phyloP scores from a whole-genome alignment of 495 filamentous ascomycete genomes.

The Penicillium paxilli region DNA sequence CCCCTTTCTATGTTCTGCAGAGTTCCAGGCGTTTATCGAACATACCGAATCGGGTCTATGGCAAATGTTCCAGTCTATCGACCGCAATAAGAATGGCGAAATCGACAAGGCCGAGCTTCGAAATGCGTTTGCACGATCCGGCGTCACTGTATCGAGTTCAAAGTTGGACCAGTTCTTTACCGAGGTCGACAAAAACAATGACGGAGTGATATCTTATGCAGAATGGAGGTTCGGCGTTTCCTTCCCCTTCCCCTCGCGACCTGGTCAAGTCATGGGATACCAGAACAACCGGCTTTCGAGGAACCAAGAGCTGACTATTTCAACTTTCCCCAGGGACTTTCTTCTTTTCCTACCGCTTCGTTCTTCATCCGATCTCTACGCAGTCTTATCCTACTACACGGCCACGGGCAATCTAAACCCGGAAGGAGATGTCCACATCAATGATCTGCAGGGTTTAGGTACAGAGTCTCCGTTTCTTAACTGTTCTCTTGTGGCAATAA shows the following conservation, averaged over 20 bases:
- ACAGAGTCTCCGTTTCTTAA: constrained; percentile 74
- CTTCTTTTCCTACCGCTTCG: constrained; percentile 87
- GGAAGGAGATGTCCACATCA: constrained; percentile 93
- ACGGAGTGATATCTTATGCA: constrained; percentile 84
- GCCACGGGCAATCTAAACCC: constrained; percentile 86
- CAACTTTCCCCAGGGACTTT: constrained; percentile 66
- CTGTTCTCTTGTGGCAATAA: constrained; percentile 36
- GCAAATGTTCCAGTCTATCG: constrained; percentile 82
- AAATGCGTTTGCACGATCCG: constrained; percentile 73
- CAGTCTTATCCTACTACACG: constrained; percentile 89
- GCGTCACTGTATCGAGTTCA: constrained; percentile 72
- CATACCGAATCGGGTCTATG: constrained; percentile 80
- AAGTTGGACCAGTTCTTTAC: constrained; percentile 83
- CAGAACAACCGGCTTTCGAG: too few species aligned
- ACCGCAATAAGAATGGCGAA: constrained; percentile 82
- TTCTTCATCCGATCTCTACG: constrained; percentile 66
- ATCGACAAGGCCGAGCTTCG: constrained; percentile 83
- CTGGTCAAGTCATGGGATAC: too few species aligned
- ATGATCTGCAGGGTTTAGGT: constrained; percentile 94
- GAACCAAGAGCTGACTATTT: background rate
- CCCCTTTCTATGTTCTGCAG: constrained; percentile 40
- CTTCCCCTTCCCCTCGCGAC: background rate
- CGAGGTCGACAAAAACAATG: constrained; percentile 85
- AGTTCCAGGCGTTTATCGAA: constrained; percentile 87
- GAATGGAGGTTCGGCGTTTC: constrained; percentile 84